A percentile compares a stretch with the other conserved stretches of the same genome.
phyloP scores from a whole-genome alignment of 345 rosid species.

The Boechera divaricarpa region DNA sequence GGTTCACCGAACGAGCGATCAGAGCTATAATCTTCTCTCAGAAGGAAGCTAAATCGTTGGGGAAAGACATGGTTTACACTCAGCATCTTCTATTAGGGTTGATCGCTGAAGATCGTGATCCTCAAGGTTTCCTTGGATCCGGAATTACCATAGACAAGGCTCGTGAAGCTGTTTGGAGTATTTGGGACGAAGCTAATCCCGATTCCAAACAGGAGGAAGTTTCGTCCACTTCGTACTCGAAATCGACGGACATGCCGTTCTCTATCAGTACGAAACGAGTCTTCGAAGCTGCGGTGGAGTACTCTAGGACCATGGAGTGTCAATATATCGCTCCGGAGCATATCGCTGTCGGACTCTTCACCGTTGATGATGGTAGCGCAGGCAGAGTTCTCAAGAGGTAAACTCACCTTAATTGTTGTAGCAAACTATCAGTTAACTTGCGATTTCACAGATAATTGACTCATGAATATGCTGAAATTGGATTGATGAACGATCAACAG shows the following conservation, averaged over 20 bases:
- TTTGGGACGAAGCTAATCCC: constrained; percentile 57
- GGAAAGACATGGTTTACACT: constrained; percentile 80
- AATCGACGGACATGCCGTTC: constrained; percentile 70
- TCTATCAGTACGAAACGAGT: constrained; percentile 81
- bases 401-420: background rate
- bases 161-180: constrained; percentile 68
- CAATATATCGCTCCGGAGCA: constrained; percentile 94
- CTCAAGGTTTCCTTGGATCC: constrained; percentile 80
- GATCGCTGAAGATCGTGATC: constrained; percentile 80
- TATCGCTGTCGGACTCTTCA: constrained; percentile 83
- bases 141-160: constrained; percentile 72
- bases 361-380: constrained; percentile 95
- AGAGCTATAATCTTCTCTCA: constrained; percentile 84
- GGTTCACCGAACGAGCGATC: constrained; percentile 75
- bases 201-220: constrained; percentile 40
- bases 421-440: background rate
- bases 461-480: background rate
- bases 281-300: constrained; percentile 96
- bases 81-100: constrained; percentile 87
- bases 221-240: constrained; percentile 43
- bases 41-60: constrained; percentile 75
- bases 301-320: constrained; percentile 79
- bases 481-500: background rate
- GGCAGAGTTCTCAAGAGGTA: constrained; percentile 80
- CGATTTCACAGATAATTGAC: background rate